A percentile compares a stretch with the other conserved stretches of the same genome.
phyloP scores from a whole-genome alignment of 2,329 filamentous ascomycete species.

The Cladosporium sp. region DNA sequence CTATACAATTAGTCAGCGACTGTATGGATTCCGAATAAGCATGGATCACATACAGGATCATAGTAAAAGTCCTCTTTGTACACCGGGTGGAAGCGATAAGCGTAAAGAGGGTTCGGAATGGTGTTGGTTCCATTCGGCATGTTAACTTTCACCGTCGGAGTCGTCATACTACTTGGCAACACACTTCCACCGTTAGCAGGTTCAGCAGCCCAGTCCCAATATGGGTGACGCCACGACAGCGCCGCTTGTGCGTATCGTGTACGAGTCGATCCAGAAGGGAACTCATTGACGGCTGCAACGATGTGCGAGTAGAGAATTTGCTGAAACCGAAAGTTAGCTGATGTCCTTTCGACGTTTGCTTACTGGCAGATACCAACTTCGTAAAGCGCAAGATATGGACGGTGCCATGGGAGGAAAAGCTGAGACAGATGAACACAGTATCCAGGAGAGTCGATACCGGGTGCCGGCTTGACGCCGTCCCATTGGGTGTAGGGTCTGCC shows the following conservation, averaged over 20 bases:
- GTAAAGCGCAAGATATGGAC: constrained; percentile 66
- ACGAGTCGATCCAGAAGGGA: constrained; percentile 34
- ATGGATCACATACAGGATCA: constrained; percentile 49
- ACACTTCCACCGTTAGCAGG: constrained; percentile 31
- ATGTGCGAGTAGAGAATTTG: constrained; percentile 41
- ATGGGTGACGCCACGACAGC: constrained; percentile 39
- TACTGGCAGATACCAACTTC: constrained; percentile 39
- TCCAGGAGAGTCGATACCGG: constrained; percentile 55
- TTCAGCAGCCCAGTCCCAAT: constrained; percentile 45
- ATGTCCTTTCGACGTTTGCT: not conserved
- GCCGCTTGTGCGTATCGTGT: constrained; percentile 38
- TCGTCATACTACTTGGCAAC: constrained; percentile 36
- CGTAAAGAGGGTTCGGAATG: constrained; percentile 32
- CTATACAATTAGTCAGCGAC: constrained; percentile 32
- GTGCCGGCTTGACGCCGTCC: constrained; percentile 46
- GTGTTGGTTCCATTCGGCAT: constrained; percentile 29
- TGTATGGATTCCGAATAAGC: not conserved
- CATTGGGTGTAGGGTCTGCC: constrained; percentile 63
- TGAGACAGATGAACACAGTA: constrained; percentile 75
- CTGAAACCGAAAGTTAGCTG: constrained; percentile 24
- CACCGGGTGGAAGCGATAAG: constrained; percentile 45
- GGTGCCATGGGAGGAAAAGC: constrained; percentile 78
- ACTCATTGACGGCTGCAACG: constrained; percentile 37
- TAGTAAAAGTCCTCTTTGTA: constrained; percentile 55
- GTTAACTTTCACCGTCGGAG: constrained; percentile 34